These are phyloP conservation scores for Austroboletus festivus DNA, from an alignment of 768 basidiomycete species.

Conservation along the genomic window DNA sequence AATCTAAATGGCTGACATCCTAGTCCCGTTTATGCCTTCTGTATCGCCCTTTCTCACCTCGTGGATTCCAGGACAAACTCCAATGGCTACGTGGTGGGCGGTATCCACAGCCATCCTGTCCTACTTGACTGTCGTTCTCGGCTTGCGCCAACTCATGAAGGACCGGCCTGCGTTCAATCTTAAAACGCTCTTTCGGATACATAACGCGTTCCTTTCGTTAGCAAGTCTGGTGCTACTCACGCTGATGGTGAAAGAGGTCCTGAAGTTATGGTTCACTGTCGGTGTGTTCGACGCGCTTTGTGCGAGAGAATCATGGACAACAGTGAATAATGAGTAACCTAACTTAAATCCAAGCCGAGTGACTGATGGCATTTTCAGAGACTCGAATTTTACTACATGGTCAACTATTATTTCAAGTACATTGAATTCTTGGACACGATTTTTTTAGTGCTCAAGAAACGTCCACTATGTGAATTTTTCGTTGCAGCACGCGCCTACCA, in stretches of 20 bases:
- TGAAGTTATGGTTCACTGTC: conserved; percentile 71
- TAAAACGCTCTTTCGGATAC: conserved; percentile 79
- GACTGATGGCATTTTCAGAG: no score
- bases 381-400: conserved; percentile 95
- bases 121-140: conserved; percentile 89
- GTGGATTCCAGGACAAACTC: conserved; percentile 55
- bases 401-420: conserved; percentile 99
- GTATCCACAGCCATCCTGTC: conserved; percentile 68
- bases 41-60: conserved; percentile 36
- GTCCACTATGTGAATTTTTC: conserved; percentile 74
- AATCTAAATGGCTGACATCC: conserved; percentile 75
- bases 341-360: no score
- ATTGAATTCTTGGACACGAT: conserved; percentile 94
- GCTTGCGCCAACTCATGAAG: conserved; percentile 82
- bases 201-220: conserved; percentile 84
- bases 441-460: conserved; percentile 98
- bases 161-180: conserved; percentile 69
- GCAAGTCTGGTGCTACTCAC: conserved; percentile 82
- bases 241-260: conserved; percentile 90
- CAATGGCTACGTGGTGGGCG: conserved; percentile 57
- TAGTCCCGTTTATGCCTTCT: conserved; percentile 56
- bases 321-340: conserved; percentile 68
- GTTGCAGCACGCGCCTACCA: neutral
- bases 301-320: conserved; percentile 74
- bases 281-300: conserved; percentile 81